These are phyloP conservation scores for Leccinum boreale DNA, from an alignment of 768 basidiomycete species.

Conservation along the genomic window DNA sequence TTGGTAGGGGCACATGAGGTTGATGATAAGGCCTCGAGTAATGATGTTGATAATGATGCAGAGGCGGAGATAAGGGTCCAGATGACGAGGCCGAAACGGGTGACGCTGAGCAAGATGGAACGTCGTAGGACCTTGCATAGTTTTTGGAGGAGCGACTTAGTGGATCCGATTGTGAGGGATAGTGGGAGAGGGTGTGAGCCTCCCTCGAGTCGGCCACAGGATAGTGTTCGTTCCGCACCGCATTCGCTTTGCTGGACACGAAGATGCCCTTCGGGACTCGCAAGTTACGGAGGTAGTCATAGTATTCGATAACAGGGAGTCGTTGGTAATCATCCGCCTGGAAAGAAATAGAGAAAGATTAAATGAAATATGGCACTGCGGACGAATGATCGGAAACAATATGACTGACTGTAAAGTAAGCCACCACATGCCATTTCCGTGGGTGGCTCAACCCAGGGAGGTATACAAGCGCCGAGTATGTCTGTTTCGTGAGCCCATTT, in stretches of 20 bases:
- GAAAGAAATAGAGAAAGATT: neutral
- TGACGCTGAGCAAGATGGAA: constrained; percentile 6
- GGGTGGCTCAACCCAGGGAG: constrained; percentile 54
- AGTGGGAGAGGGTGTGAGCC: constrained; percentile 9
- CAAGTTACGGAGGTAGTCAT: constrained; percentile 67
- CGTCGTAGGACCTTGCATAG: constrained; percentile 11
- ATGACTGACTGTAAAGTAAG: constrained; percentile 68
- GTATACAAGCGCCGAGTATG: constrained; percentile 74
- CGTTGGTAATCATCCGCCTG: constrained; percentile 67
- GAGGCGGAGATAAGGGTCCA: constrained; percentile 8
- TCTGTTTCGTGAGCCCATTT: constrained; percentile 83
- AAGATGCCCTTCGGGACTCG: constrained; percentile 71
- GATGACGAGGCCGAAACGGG: constrained; percentile 18
- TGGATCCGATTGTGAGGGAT: constrained; percentile 2
- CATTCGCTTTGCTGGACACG: constrained; percentile 59
- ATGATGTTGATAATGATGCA: constrained; percentile 3
- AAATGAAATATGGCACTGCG: constrained; percentile 5
- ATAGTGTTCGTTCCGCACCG: constrained; percentile 26
- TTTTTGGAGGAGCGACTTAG: constrained; percentile 8
- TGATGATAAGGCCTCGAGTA: constrained; percentile 5
- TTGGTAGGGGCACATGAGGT: constrained; percentile 19
- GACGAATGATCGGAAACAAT: neutral
- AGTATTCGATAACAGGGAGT: constrained; percentile 71
- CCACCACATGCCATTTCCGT: constrained; percentile 81
- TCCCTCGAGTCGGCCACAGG: constrained; percentile 17